Base-by-base conservation (phyloP, 2,329 filamentous ascomycete genomes). In the Colletotrichum costaricense region DNA sequence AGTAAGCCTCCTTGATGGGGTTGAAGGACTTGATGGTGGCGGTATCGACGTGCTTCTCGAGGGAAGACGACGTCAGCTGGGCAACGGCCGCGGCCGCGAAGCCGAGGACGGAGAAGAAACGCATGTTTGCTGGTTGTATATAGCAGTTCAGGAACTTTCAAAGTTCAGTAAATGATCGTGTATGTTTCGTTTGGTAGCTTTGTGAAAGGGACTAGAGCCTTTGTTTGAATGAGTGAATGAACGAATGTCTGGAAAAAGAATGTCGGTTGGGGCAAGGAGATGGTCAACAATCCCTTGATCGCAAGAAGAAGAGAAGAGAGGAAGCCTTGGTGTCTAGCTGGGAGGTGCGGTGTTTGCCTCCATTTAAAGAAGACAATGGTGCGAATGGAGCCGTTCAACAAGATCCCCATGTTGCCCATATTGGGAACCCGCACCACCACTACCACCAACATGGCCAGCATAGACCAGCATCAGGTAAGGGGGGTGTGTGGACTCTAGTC, bases 1-100 rank as follows among this genome's bases (percentile, higher is more conserved):
- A 91, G 84, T 92, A 92, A 9, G 89, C 86, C 22, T 85, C 84
- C 79, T 89, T 88, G 75, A 91, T 83, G 6, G 89, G 89, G 77
- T 89, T 87, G 81, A 91, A 91, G 42, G 83, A 81, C 74, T 81
- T 81, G 33, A 84, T 82, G n/a, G 84, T 81, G 63, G 90, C 78
- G 62, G 83, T 83, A 73, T 88, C 80, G 69, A 81, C 80, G 58
- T 81, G 78, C 68, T 77, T 80, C 65, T 77, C 73, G 56, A 81
- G 74, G 22, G 79, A 79, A 38, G 74, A 76, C 46, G 75, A 54
- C 22, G 74, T 77, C 19, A 77, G 74, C 72, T 75, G 74, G 56
- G 57, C 74, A 57, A 75, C 67, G 72, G 68, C 69, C 62, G 65
- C 33, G 70, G 66, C 70, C 55, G 70, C 66, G 46, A 73, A 46